Evolutionary conservation across 371 early-diverging fungal genomes (phyloP), one percentile per base, ranked within the genome.

Genomic region (Zopfochytrium polystomum): DNA sequence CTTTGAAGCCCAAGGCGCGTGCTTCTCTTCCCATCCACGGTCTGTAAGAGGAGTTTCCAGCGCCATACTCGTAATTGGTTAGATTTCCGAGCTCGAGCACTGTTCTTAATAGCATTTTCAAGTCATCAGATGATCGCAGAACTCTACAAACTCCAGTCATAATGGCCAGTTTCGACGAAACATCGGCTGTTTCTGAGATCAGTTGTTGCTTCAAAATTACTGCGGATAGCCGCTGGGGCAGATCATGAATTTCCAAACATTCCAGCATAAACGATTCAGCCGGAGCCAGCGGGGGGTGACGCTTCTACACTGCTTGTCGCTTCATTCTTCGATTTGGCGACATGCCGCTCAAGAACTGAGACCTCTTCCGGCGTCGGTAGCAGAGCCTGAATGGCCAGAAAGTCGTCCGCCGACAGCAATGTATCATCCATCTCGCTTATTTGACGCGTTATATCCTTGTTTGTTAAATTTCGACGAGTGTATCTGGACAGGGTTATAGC

Each of bases 71-170:
- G 53, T 81, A 68, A 53, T 80, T 81, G 29, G 77, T 67, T 63
- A 82, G 23, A 56, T 80, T 80, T 6, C 80, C 79, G 23, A 81
- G 60, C 60, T 71, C 53, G 49, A 76, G 55, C 22, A 80, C 78
- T 3, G 73, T 58, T 42, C 63, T 42, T 25, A 82, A 58, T 43
- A 82, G 32, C 30, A 70, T 52, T 60, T 78, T 80, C 48, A 82
- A 51, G 7, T 52, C 55, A 11, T 70, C 74, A n/a, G 58, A 62
- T 20, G 53, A 59, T 34, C 71, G 56, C 11, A 81, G 48, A 46
- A 43, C 43, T 22, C 57, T 55, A 35, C 67, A 76, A 26, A 69
- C 38, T 9, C 44, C 32, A 3, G 38, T 60, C 47, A 75, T 56
- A 22, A 30, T 52, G 1, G 43, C 53, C 32, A 80, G 43, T 42